Conservation (phyloP, 2,329 filamentous ascomycete species). For the Cryphonectria parasitica region DNA sequence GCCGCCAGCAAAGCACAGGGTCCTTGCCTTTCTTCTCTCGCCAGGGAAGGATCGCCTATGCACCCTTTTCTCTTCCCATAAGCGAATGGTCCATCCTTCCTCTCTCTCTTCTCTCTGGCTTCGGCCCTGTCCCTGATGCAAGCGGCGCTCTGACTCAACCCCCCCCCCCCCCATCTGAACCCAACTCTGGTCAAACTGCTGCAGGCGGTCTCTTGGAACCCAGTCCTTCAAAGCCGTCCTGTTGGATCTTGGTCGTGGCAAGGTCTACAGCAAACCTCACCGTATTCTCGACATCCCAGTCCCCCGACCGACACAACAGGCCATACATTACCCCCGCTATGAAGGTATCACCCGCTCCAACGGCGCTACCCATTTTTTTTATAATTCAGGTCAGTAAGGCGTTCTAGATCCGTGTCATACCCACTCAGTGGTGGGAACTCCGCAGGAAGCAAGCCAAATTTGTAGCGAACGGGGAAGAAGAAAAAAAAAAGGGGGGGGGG, state of each 20-base stretch:
- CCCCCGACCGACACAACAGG: conserved; percentile 52
- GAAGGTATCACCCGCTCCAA: conserved; percentile 78
- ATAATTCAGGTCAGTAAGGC: conserved; percentile 14
- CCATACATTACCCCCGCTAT: conserved; percentile 72
- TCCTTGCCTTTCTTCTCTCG: conserved; percentile 9
- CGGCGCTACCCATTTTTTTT: conserved; percentile 51
- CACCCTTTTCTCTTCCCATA: conserved; percentile 1
- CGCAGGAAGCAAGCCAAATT: conserved; percentile 5
- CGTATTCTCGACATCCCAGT: conserved; percentile 54
- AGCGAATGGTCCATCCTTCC: conserved; percentile 31
- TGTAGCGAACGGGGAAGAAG: conserved; percentile 12
- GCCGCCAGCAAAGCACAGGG: conserved; percentile 11
- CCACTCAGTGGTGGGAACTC: conserved; percentile 10
- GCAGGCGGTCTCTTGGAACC: conserved; percentile 31
- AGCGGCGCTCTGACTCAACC: conserved; percentile 21
- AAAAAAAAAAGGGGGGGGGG: conserved; percentile 35
- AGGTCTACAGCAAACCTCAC: conserved; percentile 63
- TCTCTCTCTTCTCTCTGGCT: not conserved
- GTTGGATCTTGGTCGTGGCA: conserved; percentile 69
- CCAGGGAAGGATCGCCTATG: conserved; percentile 5
- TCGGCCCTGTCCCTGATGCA: conserved; percentile 4
- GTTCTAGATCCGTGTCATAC: conserved; percentile 14
- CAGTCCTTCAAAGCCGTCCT: conserved; percentile 66
- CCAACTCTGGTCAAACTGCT: conserved; percentile 19
- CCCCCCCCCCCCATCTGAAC: not conserved